Conservation (phyloP, 495 filamentous ascomycete species). For the Aspergillus nanangensis region DNA sequence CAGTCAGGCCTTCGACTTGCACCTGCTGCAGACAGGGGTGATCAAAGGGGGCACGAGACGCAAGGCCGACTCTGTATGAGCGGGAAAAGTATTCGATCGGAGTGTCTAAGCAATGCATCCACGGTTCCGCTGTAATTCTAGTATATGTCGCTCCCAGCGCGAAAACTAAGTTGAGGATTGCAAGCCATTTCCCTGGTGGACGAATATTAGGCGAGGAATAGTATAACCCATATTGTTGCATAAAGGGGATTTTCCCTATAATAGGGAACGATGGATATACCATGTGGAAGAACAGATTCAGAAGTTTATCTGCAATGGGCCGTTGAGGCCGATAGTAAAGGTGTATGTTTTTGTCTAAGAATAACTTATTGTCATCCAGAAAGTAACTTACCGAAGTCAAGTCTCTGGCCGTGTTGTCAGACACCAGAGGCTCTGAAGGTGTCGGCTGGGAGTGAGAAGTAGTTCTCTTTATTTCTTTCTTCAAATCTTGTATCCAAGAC, state of each 20-base stretch:
- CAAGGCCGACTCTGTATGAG: too few relatives aligned
- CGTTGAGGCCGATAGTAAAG: constrained; percentile 45
- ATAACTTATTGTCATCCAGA: constrained; percentile 49
- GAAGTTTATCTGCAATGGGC: constrained; percentile 42
- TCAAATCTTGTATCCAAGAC: constrained; percentile 51
- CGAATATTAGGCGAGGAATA: constrained; percentile 18
- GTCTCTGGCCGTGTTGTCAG: too few relatives aligned
- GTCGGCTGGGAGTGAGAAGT: not conserved
- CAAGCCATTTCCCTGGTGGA: constrained; percentile 45
- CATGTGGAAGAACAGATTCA: constrained; percentile 47
- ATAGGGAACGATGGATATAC: constrained; percentile 57
- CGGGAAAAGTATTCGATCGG: too few relatives aligned
- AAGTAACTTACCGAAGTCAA: constrained; percentile 41
- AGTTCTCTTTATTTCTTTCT: constrained; percentile 12
- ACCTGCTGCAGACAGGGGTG: too few relatives aligned
- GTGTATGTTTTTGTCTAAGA: constrained; percentile 38
- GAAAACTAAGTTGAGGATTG: constrained; percentile 57
- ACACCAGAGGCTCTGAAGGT: not conserved
- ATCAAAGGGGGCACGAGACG: too few relatives aligned
- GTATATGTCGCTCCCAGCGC: constrained; percentile 54
- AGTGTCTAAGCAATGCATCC: too few relatives aligned
- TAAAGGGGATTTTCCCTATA: constrained; percentile 38
- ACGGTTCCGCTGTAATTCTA: constrained; percentile 38
- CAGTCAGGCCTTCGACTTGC: too few relatives aligned
- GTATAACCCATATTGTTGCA: constrained; percentile 28